Base-by-base conservation (phyloP, 2,329 filamentous ascomycete species). In the Clarireedia paspali region DNA sequence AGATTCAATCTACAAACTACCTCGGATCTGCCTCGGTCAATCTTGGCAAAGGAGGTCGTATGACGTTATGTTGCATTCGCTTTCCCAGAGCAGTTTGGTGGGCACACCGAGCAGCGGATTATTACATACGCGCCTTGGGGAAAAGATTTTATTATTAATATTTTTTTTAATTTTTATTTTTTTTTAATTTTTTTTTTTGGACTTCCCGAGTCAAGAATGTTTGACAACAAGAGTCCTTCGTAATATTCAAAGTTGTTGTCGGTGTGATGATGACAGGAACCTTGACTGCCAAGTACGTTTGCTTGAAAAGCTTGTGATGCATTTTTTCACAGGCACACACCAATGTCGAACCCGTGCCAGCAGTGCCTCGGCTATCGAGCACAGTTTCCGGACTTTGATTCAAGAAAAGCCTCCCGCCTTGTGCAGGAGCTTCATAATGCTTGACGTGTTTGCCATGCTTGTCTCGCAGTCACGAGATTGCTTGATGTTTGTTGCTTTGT, bases 1-100 rank as follows among this genome's bases (percentile, higher is more conserved):
- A 34, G 46, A 42, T 55, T 26, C 53, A 20, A 44, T 55, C 53
- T 50, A 47, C 53, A 20, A 44, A 50, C 53, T 50, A 47, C 44
- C 27, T 50, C 39, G 47, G 47, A 55, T 50, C 27, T 55, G 39
- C 47, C 38, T 55, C 53, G 53, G 53, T 55, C 38, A 44, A 50
- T 50, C 39, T 55, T 55, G 39, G 47, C 27, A 2, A 45, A 12
- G 15, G 6, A 38, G n/a, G 14, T 38, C 10, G 14, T 14, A 45
- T 50, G 47, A 55, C 53, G 53, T 55, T 55, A 38, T 44, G 12
- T 24, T 55, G 53, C 46, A 26, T 55, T 7, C 30, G 49, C 50
- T 44, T 45, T 27, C 15, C 27, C 42, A 42, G 17, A 24, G 23
- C 14, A 40, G 36, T 46, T 54, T 36, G 45, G 20, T 49, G 23